A percentile compares a stretch with the other conserved stretches of the same genome.
These are phyloP conservation scores for Cicer arietinum DNA, from an alignment of 306 rosid species.

Conservation along the genomic window DNA sequence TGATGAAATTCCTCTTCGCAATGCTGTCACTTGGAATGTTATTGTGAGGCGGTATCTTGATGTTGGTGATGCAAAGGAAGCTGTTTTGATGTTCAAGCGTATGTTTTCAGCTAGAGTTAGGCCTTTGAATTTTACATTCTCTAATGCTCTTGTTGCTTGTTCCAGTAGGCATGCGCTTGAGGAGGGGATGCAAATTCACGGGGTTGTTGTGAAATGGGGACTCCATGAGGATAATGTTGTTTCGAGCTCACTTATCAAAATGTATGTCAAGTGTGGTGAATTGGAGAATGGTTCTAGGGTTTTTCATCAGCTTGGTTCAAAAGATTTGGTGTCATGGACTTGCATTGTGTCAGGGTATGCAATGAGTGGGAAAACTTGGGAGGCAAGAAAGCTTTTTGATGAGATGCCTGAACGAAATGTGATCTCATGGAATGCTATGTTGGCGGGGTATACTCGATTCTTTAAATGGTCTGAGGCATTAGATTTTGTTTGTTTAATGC, in stretches of 20 bases:
- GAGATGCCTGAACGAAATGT: slow-evolving; percentile 75
- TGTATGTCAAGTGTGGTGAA: slow-evolving; percentile 71
- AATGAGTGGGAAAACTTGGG: slow-evolving; percentile 57
- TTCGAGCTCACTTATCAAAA: slow-evolving; percentile 60
- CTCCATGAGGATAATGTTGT: slow-evolving; percentile 60
- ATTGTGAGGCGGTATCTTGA: slow-evolving; percentile 76
- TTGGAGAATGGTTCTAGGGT: slow-evolving; percentile 55
- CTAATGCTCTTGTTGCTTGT: slow-evolving; percentile 73
- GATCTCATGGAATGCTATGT: slow-evolving; percentile 84
- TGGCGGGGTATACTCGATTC: slow-evolving; percentile 60
- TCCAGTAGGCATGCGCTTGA: slow-evolving; percentile 50
- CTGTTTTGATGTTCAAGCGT: slow-evolving; percentile 57
- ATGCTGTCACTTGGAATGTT: slow-evolving; percentile 80
- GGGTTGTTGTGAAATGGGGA: slow-evolving; percentile 58
- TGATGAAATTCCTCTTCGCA: slow-evolving; percentile 61
- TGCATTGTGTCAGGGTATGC: slow-evolving; percentile 72
- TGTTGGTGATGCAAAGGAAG: slow-evolving; percentile 58
- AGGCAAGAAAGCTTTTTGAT: slow-evolving; percentile 66
- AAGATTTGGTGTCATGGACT: slow-evolving; percentile 72
- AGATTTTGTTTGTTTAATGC: slow-evolving; percentile 60
- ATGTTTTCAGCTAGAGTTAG: slow-evolving; percentile 51
- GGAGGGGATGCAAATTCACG: slow-evolving; percentile 76
- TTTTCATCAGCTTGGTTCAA: slow-evolving; percentile 60
- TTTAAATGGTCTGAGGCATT: slow-evolving; percentile 63
- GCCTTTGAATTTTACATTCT: slow-evolving; percentile 67